phyloP scores from a whole-genome alignment of 768 basidiomycete species.

The Agrocybe chaxingu region DNA sequence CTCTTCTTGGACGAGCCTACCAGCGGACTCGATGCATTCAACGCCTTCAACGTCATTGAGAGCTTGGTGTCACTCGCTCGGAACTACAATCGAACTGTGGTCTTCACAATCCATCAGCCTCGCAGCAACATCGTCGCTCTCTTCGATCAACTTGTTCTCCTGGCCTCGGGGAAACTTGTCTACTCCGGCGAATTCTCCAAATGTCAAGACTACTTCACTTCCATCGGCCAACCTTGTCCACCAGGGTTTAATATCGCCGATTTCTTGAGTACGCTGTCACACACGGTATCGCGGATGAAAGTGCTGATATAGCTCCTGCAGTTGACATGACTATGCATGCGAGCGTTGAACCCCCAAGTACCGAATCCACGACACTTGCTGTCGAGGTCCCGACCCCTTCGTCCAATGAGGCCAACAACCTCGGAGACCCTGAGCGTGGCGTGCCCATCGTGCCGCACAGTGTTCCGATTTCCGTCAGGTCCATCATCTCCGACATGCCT shows the following conservation, averaged over 20 bases:
- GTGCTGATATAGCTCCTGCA: conserved; percentile 20
- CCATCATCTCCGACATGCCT: conserved; percentile 29
- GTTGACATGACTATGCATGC: conserved; percentile 75
- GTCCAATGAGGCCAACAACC: conserved; percentile 35
- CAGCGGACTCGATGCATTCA: conserved; percentile 92
- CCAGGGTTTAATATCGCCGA: conserved; percentile 97
- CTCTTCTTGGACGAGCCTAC: conserved; percentile 97
- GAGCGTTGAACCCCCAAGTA: conserved; percentile 32
- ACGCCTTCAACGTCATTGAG: conserved; percentile 93
- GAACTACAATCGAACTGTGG: conserved; percentile 89
- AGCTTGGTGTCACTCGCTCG: conserved; percentile 81
- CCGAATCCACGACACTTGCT: conserved; percentile 17
- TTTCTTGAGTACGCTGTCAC: conserved; percentile 71
- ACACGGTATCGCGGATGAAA: no score
- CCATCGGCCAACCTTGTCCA: conserved; percentile 82
- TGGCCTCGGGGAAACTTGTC: conserved; percentile 80
- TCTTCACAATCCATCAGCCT: conserved; percentile 98
- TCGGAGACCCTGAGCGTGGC: conserved; percentile 72
- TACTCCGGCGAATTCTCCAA: conserved; percentile 77
- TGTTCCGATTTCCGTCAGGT: conserved; percentile 35
- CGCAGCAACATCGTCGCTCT: conserved; percentile 95
- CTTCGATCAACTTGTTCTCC: conserved; percentile 87
- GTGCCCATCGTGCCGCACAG: conserved; percentile 28
- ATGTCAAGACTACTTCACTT: conserved; percentile 79
- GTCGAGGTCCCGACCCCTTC: conserved; percentile 28